phyloP scores from a whole-genome alignment of 768 basidiomycete genomes.

The Termitomyces sp. region DNA sequence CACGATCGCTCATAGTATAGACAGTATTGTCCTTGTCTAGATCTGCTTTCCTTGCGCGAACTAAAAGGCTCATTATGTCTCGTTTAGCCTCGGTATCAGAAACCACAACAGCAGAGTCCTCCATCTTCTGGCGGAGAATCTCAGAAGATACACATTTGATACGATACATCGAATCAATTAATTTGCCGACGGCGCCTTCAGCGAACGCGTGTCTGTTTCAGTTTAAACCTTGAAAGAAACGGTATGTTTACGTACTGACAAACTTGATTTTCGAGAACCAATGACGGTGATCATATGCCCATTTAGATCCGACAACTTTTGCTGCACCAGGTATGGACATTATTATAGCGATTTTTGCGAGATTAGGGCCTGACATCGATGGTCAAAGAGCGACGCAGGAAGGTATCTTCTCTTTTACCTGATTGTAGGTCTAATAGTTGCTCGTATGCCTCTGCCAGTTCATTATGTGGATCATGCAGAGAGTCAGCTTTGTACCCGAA shows the following conservation, averaged over 20 bases:
- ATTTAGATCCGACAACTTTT: conserved; percentile 30
- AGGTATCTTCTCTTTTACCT: conserved; percentile 12
- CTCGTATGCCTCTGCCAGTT: conserved; percentile 47
- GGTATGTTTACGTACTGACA: conserved; percentile 3
- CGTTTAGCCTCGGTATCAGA: conserved; percentile 39
- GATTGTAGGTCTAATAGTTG: conserved; percentile 38
- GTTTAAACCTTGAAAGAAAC: not conserved
- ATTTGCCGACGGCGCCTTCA: not conserved
- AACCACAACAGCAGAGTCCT: conserved; percentile 26
- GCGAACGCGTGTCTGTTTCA: not conserved
- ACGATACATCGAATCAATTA: conserved; percentile 30
- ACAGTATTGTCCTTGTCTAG: conserved; percentile 27
- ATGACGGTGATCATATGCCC: conserved; percentile 19
- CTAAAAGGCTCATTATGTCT: conserved; percentile 52
- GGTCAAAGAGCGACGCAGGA: not conserved
- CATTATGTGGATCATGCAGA: conserved; percentile 42
- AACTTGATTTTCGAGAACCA: conserved; percentile 6
- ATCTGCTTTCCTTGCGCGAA: conserved; percentile 40
- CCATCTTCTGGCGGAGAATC: conserved; percentile 40
- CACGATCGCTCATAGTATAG: conserved; percentile 44
- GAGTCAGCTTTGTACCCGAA: conserved; percentile 46
- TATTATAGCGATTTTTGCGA: conserved; percentile 30
- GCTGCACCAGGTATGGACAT: conserved; percentile 34
- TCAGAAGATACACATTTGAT: conserved; percentile 36
- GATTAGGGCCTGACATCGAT: conserved; percentile 23